Conservation (phyloP, 495 filamentous ascomycete species). For the Neurospora sublineolata region DNA sequence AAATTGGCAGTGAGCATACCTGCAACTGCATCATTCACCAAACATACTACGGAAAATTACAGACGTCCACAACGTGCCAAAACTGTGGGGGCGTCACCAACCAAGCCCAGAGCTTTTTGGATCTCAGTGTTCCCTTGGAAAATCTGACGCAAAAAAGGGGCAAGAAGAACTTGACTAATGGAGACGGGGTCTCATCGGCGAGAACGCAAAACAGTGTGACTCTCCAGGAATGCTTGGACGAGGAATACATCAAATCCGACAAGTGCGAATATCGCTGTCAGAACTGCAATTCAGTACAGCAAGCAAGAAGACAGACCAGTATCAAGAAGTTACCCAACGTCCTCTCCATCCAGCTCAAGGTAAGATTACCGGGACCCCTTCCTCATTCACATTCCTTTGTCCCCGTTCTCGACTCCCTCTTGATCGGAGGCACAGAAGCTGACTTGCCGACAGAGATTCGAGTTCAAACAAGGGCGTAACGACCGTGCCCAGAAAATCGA, state of each 20-base stretch:
- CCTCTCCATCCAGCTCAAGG: conserved; percentile 86
- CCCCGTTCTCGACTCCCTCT: background rate
- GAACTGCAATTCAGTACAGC: conserved; percentile 57
- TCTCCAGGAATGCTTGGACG: conserved; percentile 61
- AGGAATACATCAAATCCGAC: conserved; percentile 70
- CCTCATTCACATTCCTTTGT: background rate
- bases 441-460: conserved; percentile 51
- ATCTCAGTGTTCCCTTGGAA: conserved; percentile 72
- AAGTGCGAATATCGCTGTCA: conserved; percentile 72
- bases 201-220: conserved; percentile 28
- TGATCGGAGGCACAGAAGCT: background rate
- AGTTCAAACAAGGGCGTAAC: conserved; percentile 49
- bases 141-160: conserved; percentile 39
- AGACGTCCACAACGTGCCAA: conserved; percentile 76
- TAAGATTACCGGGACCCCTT: conserved; percentile 21
- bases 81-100: conserved; percentile 67
- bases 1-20: conserved; percentile 45
- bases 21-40: conserved; percentile 85
- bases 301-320: conserved; percentile 67
- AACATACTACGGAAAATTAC: conserved; percentile 77
- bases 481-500: conserved; percentile 66
- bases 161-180: conserved; percentile 29
- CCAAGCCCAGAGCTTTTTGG: conserved; percentile 73
- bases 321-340: conserved; percentile 75
- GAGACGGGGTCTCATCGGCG: conserved; percentile 17